Conservation (phyloP, 352 stramenopile genomes). For the Globisporangium cederbergense region DNA sequence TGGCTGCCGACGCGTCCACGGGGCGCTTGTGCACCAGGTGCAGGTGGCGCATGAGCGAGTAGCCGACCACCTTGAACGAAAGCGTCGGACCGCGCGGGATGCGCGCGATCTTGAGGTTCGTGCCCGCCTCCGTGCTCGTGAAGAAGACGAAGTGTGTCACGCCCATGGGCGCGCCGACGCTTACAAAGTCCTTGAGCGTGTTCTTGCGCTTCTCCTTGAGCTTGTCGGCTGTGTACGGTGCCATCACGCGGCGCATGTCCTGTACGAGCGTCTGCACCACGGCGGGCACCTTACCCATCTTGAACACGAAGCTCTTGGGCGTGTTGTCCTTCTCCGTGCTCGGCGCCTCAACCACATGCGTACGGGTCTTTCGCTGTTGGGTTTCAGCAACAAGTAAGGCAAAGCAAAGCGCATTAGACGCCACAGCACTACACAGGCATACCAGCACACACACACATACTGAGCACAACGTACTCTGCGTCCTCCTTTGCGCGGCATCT, state of each 20-base stretch:
- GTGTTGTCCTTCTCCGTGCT: conserved; percentile 81
- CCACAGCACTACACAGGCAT: conserved; percentile 1
- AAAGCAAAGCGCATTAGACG: background rate
- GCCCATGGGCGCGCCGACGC: conserved; percentile 89
- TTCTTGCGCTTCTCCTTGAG: conserved; percentile 91
- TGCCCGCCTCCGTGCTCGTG: conserved; percentile 89
- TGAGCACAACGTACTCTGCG: conserved; percentile 58
- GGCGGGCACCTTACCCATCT: conserved; percentile 80
- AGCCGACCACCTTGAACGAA: conserved; percentile 90
- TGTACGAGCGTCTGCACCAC: conserved; percentile 86
- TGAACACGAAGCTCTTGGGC: conserved; percentile 91
- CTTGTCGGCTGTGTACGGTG: conserved; percentile 92
- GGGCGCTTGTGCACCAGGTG: conserved; percentile 89
- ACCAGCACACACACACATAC: background rate
- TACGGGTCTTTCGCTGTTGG: conserved; percentile 76
- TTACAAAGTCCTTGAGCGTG: conserved; percentile 91
- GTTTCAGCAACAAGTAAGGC: background rate
- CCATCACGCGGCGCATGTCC: conserved; percentile 94
- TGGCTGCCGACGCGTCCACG: conserved; percentile 84
- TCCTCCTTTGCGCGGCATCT: conserved; percentile 84
- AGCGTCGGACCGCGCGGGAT: conserved; percentile 94
- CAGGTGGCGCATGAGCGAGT: conserved; percentile 92
- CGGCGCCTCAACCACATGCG: conserved; percentile 62
- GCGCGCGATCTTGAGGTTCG: conserved; percentile 94
- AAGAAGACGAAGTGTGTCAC: conserved; percentile 98